Evolutionary conservation across 495 filamentous ascomycete species (phyloP).

Genomic region (Chaetomium cochliodes): DNA sequence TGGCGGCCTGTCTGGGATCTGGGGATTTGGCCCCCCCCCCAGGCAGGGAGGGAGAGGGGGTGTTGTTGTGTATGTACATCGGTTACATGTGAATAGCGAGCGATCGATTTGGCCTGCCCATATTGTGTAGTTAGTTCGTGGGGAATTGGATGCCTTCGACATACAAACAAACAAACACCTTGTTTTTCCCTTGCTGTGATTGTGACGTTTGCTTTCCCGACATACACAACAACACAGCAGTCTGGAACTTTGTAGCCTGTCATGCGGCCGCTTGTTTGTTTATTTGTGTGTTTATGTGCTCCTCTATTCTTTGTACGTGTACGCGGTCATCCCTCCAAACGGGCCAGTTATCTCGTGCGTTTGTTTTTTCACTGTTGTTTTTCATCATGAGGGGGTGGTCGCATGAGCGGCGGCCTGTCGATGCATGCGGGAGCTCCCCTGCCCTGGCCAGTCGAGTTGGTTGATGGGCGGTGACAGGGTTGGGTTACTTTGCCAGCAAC

Average conservation of each 20-base stretch:
- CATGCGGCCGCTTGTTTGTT: slow-evolving; percentile 3
- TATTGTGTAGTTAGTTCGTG: too few relatives aligned
- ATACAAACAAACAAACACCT: too few relatives aligned
- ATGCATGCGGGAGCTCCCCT: background rate
- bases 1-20: background rate
- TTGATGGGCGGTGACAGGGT: background rate
- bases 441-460: background rate
- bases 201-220: background rate
- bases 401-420: background rate
- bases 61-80: too few relatives aligned
- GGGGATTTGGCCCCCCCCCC: background rate
- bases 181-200: too few relatives aligned
- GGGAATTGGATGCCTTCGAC: too few relatives aligned
- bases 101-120: too few relatives aligned
- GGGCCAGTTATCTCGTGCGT: background rate
- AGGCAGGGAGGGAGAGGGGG: background rate
- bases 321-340: background rate
- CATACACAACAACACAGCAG: too few relatives aligned
- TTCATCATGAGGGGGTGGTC: background rate
- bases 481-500: background rate
- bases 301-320: background rate
- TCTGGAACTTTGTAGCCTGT: background rate
- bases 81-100: background rate
- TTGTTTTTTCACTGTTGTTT: slow-evolving; percentile 9
- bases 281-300: background rate